A percentile compares a stretch with the other conserved stretches of the same genome.
These are phyloP conservation scores for Geranium incanum DNA, from an alignment of 441 rosid species.

Conservation along the genomic window DNA sequence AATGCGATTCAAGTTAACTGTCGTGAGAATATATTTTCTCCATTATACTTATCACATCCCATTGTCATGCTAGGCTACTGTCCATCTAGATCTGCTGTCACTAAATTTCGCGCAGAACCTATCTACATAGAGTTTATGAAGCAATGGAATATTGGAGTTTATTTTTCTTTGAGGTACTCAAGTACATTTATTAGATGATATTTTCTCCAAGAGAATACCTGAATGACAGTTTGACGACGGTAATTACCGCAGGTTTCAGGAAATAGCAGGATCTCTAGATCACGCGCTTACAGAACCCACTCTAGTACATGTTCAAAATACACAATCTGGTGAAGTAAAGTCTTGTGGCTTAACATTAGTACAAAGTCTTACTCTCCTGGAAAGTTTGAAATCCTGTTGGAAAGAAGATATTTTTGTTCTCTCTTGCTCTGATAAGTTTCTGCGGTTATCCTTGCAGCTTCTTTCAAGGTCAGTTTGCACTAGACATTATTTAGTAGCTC, in stretches of 20 bases:
- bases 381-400: conserved; percentile 85
- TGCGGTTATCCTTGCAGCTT: conserved; percentile 91
- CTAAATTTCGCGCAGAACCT: conserved; percentile 70
- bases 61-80: conserved; percentile 81
- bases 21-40: conserved; percentile 19
- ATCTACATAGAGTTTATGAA: conserved; percentile 74
- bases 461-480: conserved; percentile 58
- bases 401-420: conserved; percentile 80
- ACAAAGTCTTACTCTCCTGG: conserved; percentile 74
- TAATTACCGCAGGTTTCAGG: conserved; percentile 71
- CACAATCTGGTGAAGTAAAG: conserved; percentile 35
- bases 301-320: conserved; percentile 53
- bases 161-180: conserved; percentile 81
- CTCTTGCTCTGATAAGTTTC: conserved; percentile 91
- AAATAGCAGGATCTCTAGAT: conserved; percentile 87
- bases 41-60: conserved; percentile 33
- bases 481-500: conserved; percentile 12
- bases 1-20: conserved; percentile 10
- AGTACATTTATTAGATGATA: conserved; percentile 17
- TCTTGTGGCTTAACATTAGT: conserved; percentile 43
- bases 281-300: conserved; percentile 55
- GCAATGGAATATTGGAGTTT: conserved; percentile 93
- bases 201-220: conserved; percentile 2
- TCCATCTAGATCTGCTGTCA: conserved; percentile 84
- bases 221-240: conserved; percentile 1